Conservation (phyloP, 768 basidiomycete species). For the Paxillus ammoniavirescens region DNA sequence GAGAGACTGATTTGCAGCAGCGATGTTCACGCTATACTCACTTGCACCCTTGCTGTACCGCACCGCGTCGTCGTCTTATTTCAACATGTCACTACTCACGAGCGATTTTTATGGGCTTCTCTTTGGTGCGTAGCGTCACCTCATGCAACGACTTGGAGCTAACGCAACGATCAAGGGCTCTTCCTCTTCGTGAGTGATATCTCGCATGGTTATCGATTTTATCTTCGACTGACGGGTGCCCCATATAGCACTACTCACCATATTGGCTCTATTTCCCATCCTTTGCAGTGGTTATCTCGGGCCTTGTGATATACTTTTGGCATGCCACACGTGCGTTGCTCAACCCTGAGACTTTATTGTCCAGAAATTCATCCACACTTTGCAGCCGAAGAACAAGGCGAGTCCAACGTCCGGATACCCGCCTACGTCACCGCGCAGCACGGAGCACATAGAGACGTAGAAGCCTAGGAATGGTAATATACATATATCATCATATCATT, state of each 20-base stretch:
- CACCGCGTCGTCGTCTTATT: slow-evolving; percentile 81
- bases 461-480: not conserved
- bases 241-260: slow-evolving; percentile 67
- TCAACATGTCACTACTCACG: slow-evolving; percentile 81
- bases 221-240: not conserved
- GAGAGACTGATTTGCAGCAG: slow-evolving; percentile 30
- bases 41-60: slow-evolving; percentile 81
- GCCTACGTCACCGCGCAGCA: slow-evolving; percentile 10
- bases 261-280: slow-evolving; percentile 90
- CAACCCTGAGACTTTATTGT: too few relatives aligned
- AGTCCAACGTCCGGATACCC: slow-evolving; percentile 28
- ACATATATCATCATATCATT: too few relatives aligned
- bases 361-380: not conserved
- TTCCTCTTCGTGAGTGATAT: slow-evolving; percentile 48
- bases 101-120: slow-evolving; percentile 87
- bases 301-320: slow-evolving; percentile 87
- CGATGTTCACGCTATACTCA: slow-evolving; percentile 81
- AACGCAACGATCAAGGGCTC: slow-evolving; percentile 32
- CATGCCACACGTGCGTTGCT: slow-evolving; percentile 64
- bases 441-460: not conserved
- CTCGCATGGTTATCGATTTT: not conserved
- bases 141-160: not conserved
- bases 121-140: slow-evolving; percentile 42
- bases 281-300: slow-evolving; percentile 65
- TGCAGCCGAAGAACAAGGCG: slow-evolving; percentile 72